Base-by-base conservation (phyloP, 2,329 filamentous ascomycete species). In the Emericellopsis atlantica region DNA sequence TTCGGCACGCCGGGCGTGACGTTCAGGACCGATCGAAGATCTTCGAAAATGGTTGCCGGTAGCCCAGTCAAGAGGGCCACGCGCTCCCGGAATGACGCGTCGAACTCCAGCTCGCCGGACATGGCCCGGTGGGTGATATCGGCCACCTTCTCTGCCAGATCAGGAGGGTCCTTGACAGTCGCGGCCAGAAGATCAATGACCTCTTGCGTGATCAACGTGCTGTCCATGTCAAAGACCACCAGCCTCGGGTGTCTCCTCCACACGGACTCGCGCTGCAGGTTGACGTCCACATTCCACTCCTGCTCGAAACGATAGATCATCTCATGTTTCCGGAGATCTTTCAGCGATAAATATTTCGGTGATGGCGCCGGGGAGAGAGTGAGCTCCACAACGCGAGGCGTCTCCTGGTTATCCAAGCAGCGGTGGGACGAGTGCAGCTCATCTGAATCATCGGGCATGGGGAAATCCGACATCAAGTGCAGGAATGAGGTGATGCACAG, bases 171-270 rank as follows among this genome's bases (percentile, higher is more conserved):
- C 37, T 64, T 69, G 52, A 95, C 77, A 32, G 83, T 83, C 41
- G 83, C 79, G 4, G 92, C 92, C 43, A 98, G 81, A 53, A 96
- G 80, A 60, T 98, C 92, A 56, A 98, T 96, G 45, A 95, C 89
- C 65, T 98, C 92, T 60, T 98, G 89, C 41, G 90, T 84, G 57
- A 98, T 96, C 45, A 98, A 74, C 0, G 92, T 98, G 60, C 84
- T 92, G 65, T 98, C 92, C 92, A 98, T 98, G 60, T 98, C 92
- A 55, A 98, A 98, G 26, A 95, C 86, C 4, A 90, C 88, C 10
- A 96, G 70, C 8, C 90, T 77, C 49, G 89, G 89, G 60, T 93
- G 77, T 23, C 81, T 74, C 44, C 87, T 72, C 68, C 81, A 87
- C 26, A 90, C 69, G 24, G 68, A 74, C 54, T 90, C 84, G 33